Evolutionary conservation across 2,329 filamentous ascomycete species (phyloP), one percentile per base, ranked within the genome.

Genomic region (Albifimbria verrucaria): DNA sequence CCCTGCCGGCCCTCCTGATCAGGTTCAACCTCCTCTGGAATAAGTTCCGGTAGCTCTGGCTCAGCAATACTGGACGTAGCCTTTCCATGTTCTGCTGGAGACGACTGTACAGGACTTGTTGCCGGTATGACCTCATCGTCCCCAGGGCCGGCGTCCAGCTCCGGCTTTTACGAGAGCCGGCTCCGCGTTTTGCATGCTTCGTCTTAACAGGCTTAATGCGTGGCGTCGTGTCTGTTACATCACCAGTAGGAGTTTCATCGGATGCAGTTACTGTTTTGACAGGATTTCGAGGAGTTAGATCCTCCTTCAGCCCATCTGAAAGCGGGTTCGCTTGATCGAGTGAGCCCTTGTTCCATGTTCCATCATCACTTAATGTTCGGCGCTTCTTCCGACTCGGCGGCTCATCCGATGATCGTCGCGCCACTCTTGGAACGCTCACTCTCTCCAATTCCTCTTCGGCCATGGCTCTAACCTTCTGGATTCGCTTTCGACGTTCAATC

Each of bases 371-470:
- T 17, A 26, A 15, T 26, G 17, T 18, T 17, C 44, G 66, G 50
- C 65, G 60, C 52, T 57, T 65, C 55, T 72, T 72, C 21, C 59
- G 59, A 1, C 39, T 60, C 20, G 59, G 57, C 23, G 58, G 56
- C 18, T 65, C 66, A 26, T 45, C 49, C 0, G 62, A 60, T 11
- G 54, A 54, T 7, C 58, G 56, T 26, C 55, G 59, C 11, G 57
- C 47, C 22, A 59, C 58, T 7, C 65, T 63, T 9, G 60, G 56
- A 4, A 78, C 66, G 49, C 65, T 71, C n/a, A 79, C 74, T 11
- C 64, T 68, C 1, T 67, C 69, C 54, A 80, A 68, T 28, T 73
- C 67, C 54, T 71, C 67, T 2, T 70, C 66, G 3, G 73, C 76
- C 21, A 69, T 65, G 2, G 73, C 69, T 32, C 72, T 70, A 50